Evolutionary conservation across 352 stramenopile species (phyloP), one percentile per base, ranked within the genome.

Genomic region (Phytophthora tentaculata): DNA sequence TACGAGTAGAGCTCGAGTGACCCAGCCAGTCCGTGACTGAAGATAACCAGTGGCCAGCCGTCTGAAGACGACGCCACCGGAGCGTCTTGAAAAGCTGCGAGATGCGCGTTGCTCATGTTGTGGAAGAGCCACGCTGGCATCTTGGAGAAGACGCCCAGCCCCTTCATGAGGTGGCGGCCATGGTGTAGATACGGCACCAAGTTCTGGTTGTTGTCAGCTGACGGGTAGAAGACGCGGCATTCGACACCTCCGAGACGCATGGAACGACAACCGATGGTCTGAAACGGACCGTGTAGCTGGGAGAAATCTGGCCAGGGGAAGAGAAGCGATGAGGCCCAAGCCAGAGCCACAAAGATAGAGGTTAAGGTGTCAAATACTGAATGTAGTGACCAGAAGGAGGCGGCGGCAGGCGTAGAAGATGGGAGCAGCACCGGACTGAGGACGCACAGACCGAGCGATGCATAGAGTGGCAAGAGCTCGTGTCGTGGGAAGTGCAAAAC

Each of bases 211-310:
- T 55, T 47, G 29, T 53, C 56, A 8, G 67, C 56, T n/a, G 80
- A 79, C 39, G 83, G 83, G 61, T 91, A 91, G 50, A 91, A 84
- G 17, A 92, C 73, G 47, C 83, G 83, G 61, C 79, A 90, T 55
- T 91, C 83, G 63, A 90, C 64, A 44, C 70, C 78, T 3, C 74
- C 71, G 56, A 81, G 71, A 47, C 83, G 78, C 2, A 35, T 58
- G 3, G 61, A 73, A 35, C 54, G 60, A 35, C 83, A 84, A 41
- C 83, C 83, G 49, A 92, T 76, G 24, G 69, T 71, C 67, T 80
- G 56, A 63, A 80, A 79, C 29, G 63, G 56, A 5, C 81, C 79
- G 17, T 75, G 59, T 2, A 90, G 54, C 29, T 64, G 50, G 29
- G 77, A 78, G 28, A 90, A 71, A 58, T 87, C 71, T n/a, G 81